Base-by-base conservation (phyloP, 2,329 filamentous ascomycete genomes). In the Epichloe gansuensis region DNA sequence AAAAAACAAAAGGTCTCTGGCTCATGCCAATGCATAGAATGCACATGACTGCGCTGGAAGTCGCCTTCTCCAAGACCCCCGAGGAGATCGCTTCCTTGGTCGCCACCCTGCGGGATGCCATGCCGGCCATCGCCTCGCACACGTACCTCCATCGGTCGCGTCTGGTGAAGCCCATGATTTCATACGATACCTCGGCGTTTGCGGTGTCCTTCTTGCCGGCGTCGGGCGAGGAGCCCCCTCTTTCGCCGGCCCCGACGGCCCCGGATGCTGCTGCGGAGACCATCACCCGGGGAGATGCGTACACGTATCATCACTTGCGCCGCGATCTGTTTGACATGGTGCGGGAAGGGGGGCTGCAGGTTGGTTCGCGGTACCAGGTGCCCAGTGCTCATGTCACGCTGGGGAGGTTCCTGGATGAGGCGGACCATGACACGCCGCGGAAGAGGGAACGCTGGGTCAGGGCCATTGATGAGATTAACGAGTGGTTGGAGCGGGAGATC, bases 351-450 rank as follows among this genome's bases (percentile, higher is more conserved):
- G 87, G 86, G 1, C 72, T 91, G n/a, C 69, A 76, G 15, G 76
- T 95, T 36, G 84, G 76, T 23, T 87, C 86, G 50, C 76, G 91
- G 53, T 97, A 96, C 64, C 82, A 90, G 25, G 88, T 95, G 2
- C 90, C 90, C 2, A 91, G 86, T 46, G 89, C 88, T 15, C 91
- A 97, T 70, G 78, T 96, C 62, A 96, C 91, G 0, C 78, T 97
- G 53, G 90, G 80, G 0, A 76, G 91, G 3, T 96, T 93, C 64
- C 76, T 95, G 43, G 76, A 74, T 9, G 76, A 81, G 41, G 71
- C 74, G 12, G 87, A 90, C 57, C 79, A 83, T 60, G 73, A 75
- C 39, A 75, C 75, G 7, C 71, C 72, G 1, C 72, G 72, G 53
- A 80, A 78, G 64, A 76, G 89, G 58, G 66, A 71, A 59, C 67